Evolutionary conservation across 2,329 filamentous ascomycete species (phyloP).

Genomic region (Colletotrichum phormii): DNA sequence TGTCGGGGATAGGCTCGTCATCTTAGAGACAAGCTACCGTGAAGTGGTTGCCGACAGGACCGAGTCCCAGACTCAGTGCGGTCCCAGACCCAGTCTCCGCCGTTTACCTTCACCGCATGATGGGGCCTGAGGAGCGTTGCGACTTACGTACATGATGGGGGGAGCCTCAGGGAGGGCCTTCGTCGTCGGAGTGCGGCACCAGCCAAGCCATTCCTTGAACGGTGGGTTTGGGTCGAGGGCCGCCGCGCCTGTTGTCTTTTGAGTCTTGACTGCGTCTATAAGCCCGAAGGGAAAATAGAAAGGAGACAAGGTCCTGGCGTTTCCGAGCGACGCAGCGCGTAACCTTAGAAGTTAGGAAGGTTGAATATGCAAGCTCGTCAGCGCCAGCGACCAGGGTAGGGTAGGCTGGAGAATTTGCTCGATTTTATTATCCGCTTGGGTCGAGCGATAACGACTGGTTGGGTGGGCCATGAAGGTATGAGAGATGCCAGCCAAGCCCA

Average conservation of each 20-base stretch:
- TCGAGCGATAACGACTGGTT: slow-evolving; percentile 23
- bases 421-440: slow-evolving; percentile 4
- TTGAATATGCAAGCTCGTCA: background rate
- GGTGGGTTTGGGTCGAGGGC: slow-evolving; percentile 2
- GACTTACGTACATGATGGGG: slow-evolving; percentile 33
- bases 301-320: background rate
- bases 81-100: slow-evolving; percentile 29
- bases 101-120: slow-evolving; percentile 35
- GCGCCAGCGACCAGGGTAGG: background rate
- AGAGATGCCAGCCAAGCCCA: background rate
- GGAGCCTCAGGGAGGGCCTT: slow-evolving; percentile 2
- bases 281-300: background rate
- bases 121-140: slow-evolving; percentile 25
- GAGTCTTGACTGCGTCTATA: background rate
- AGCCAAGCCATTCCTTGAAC: slow-evolving; percentile 25
- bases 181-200: slow-evolving; percentile 27
- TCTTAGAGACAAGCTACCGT: slow-evolving; percentile 32
- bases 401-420: slow-evolving; percentile 8
- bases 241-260: background rate
- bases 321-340: background rate
- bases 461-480: slow-evolving; percentile 4
- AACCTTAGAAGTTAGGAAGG: background rate
- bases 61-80: slow-evolving; percentile 28
- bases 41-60: slow-evolving; percentile 33
- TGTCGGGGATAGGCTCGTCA: slow-evolving; percentile 30